phyloP scores from a whole-genome alignment of 2,329 filamentous ascomycete species.

The Aspergillus cejpii region DNA sequence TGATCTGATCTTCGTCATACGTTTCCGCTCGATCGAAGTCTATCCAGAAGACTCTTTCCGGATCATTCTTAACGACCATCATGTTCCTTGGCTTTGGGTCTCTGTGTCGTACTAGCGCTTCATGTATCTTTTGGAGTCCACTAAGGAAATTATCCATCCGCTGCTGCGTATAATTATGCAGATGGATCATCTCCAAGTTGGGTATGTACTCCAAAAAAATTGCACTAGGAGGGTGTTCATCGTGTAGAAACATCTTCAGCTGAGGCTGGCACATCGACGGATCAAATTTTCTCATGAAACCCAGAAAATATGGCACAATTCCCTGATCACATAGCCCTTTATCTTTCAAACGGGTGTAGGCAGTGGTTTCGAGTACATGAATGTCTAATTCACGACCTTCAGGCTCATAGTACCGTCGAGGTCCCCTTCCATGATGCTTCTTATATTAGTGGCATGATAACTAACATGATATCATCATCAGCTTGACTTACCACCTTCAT shows the following conservation, averaged over 20 bases:
- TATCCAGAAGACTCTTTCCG: conserved; percentile 14
- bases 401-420: conserved; percentile 4
- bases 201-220: conserved; percentile 17
- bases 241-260: conserved; percentile 9
- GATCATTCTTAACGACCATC: conserved; percentile 11
- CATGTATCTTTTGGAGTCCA: conserved; percentile 12
- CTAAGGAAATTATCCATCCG: conserved; percentile 7
- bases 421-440: conserved; percentile 10
- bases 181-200: conserved; percentile 6
- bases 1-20: too few relatives aligned
- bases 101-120: conserved; percentile 8
- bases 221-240: conserved; percentile 13
- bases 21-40: conserved; percentile 1
- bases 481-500: conserved; percentile 19
- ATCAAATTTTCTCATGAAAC: conserved; percentile 8
- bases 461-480: neutral
- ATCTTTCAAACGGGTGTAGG: conserved; percentile 8
- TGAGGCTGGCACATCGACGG: conserved; percentile 6
- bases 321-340: conserved; percentile 6
- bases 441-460: neutral
- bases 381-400: conserved; percentile 4
- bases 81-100: conserved; percentile 13
- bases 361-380: conserved; percentile 6
- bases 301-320: conserved; percentile 8
- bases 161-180: conserved; percentile 6